A percentile compares a stretch with the other conserved stretches of the same genome.
Conservation (phyloP, 441 rosid genomes). For the Erysimum cheiri region DNA sequence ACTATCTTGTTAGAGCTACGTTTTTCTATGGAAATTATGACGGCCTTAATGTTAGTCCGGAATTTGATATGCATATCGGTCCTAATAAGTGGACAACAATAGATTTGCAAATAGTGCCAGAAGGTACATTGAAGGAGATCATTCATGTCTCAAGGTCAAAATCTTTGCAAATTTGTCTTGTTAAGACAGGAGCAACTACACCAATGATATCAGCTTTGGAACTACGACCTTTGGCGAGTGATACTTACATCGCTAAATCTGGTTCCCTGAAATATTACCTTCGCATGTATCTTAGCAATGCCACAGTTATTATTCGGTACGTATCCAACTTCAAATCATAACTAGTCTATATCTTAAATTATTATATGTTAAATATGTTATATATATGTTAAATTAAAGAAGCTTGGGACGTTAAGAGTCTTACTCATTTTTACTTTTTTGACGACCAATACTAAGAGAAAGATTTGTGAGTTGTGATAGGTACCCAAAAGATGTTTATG, state of each 20-base stretch:
- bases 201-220: constrained; percentile 58
- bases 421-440: background rate
- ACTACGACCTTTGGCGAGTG: constrained; percentile 40
- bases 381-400: background rate
- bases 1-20: constrained; percentile 45
- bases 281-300: constrained; percentile 33
- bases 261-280: constrained; percentile 40
- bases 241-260: constrained; percentile 30
- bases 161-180: constrained; percentile 49
- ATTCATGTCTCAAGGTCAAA: constrained; percentile 41
- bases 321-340: constrained; percentile 5
- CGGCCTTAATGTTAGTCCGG: constrained; percentile 16
- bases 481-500: constrained; percentile 46
- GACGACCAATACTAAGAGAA: background rate
- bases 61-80: constrained; percentile 48
- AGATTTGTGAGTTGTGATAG: constrained; percentile 26
- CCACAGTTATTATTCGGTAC: constrained; percentile 24
- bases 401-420: background rate
- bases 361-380: background rate
- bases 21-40: constrained; percentile 56
- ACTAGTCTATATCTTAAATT: background rate
- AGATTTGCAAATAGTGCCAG: constrained; percentile 26
- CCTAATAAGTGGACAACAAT: constrained; percentile 48
- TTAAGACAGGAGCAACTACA: constrained; percentile 44
- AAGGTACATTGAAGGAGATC: constrained; percentile 41